These are phyloP conservation scores for Lecanicillium sp. DNA, from an alignment of 2,329 filamentous ascomycete species.

Conservation along the genomic window DNA sequence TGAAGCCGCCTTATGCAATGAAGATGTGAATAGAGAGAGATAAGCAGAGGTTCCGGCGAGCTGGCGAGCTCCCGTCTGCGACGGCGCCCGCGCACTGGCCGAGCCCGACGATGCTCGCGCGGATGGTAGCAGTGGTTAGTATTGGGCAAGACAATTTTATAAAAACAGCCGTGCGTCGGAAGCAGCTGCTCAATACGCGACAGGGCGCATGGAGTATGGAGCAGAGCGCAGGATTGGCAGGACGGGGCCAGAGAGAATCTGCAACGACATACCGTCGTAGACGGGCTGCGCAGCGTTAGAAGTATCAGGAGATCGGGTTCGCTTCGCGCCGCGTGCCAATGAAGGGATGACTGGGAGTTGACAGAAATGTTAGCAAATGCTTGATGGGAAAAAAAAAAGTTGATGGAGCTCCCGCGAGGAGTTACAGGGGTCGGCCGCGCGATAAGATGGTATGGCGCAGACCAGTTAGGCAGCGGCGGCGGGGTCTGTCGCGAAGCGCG, in stretches of 20 bases:
- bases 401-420: constrained; percentile 11
- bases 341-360: constrained; percentile 33
- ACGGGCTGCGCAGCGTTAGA: constrained; percentile 49
- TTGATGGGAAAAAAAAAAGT: constrained; percentile 7
- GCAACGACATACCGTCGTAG: constrained; percentile 65
- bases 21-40: background rate
- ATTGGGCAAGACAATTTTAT: too few relatives aligned
- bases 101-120: background rate
- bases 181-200: constrained; percentile 10
- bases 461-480: background rate
- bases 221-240: constrained; percentile 27
- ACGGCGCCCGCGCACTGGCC: background rate
- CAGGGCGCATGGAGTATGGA: constrained; percentile 22
- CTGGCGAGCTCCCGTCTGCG: background rate
- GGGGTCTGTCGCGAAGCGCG: constrained; percentile 6
- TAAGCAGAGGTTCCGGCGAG: background rate
- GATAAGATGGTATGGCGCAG: background rate
- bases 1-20: background rate
- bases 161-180: background rate
- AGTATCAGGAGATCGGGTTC: constrained; percentile 68
- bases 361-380: constrained; percentile 22
- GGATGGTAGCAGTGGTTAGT: background rate
- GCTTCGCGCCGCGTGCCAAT: constrained; percentile 66
- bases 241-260: constrained; percentile 29
- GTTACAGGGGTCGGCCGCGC: constrained; percentile 8